Conservation (phyloP, 192 early-diverging fungal genomes). For the Entomortierella beljakovae region DNA sequence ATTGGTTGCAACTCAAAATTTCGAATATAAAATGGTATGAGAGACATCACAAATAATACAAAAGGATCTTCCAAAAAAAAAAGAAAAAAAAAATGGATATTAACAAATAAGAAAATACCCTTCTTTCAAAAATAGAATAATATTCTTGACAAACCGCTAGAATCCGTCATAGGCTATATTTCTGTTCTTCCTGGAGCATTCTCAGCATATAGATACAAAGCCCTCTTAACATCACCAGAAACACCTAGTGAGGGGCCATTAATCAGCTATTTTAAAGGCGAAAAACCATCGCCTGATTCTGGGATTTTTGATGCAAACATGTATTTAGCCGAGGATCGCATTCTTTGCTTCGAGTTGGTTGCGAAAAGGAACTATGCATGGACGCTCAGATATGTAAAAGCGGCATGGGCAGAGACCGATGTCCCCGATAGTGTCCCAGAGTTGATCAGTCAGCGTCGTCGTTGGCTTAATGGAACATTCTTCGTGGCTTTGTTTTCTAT, state of each 20-base stretch:
- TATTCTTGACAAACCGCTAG: constrained; percentile 82
- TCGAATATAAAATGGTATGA: constrained; percentile 79
- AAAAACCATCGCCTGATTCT: constrained; percentile 67
- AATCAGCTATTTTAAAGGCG: constrained; percentile 82
- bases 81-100: neutral
- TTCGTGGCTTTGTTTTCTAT: constrained; percentile 83
- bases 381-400: constrained; percentile 78
- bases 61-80: neutral
- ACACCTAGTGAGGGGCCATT: constrained; percentile 69
- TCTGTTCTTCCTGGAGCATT: constrained; percentile 88
- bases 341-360: constrained; percentile 84
- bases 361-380: constrained; percentile 75
- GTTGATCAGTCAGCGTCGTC: constrained; percentile 82
- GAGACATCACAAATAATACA: no score
- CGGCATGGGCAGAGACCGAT: constrained; percentile 82
- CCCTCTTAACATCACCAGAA: constrained; percentile 69
- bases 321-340: constrained; percentile 79
- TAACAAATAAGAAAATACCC: no score
- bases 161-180: constrained; percentile 87
- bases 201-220: constrained; percentile 80
- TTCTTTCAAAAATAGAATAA: constrained; percentile 57
- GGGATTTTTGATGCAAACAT: constrained; percentile 76
- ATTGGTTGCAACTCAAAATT: constrained; percentile 85
- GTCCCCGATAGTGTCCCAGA: constrained; percentile 80
- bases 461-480: constrained; percentile 86